Percentiles rank a stretch among this genome's conserved stretches.
Conservation (phyloP, 768 basidiomycete genomes). For the Pleurotus sapidus region DNA sequence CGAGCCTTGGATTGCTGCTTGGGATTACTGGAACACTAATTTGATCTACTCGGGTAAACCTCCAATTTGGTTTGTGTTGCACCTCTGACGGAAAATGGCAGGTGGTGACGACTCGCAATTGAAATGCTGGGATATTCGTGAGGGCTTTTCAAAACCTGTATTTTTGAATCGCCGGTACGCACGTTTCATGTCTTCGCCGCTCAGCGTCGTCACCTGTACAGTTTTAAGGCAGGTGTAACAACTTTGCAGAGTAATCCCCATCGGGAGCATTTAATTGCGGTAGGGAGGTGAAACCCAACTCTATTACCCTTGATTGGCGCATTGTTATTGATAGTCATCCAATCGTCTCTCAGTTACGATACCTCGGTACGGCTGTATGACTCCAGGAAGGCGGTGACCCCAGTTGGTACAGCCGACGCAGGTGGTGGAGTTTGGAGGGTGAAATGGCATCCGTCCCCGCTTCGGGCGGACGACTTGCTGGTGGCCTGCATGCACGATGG, state of each 20-base stretch:
- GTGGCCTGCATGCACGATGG: constrained; percentile 99
- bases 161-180: constrained; percentile 72
- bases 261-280: constrained; percentile 78
- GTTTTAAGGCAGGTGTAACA: constrained; percentile 93
- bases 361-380: constrained; percentile 80
- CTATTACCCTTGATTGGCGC: too few relatives aligned
- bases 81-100: constrained; percentile 23
- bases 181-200: neutral
- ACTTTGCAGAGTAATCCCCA: constrained; percentile 83
- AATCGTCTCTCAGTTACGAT: constrained; percentile 64
- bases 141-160: constrained; percentile 53
- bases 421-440: constrained; percentile 96
- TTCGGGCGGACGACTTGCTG: constrained; percentile 71
- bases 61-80: neutral
- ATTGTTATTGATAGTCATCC: too few relatives aligned
- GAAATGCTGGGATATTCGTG: constrained; percentile 88
- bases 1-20: constrained; percentile 93
- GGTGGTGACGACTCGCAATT: constrained; percentile 92
- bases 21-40: constrained; percentile 83
- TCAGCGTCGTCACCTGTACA: constrained; percentile 23
- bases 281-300: constrained; percentile 68
- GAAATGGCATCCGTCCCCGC: constrained; percentile 85
- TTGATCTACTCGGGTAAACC: constrained; percentile 79
- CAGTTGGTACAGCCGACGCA: constrained; percentile 60
- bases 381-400: constrained; percentile 56